These are phyloP conservation scores for Inga leiocalycina DNA, from an alignment of 306 rosid genomes.

Conservation along the genomic window DNA sequence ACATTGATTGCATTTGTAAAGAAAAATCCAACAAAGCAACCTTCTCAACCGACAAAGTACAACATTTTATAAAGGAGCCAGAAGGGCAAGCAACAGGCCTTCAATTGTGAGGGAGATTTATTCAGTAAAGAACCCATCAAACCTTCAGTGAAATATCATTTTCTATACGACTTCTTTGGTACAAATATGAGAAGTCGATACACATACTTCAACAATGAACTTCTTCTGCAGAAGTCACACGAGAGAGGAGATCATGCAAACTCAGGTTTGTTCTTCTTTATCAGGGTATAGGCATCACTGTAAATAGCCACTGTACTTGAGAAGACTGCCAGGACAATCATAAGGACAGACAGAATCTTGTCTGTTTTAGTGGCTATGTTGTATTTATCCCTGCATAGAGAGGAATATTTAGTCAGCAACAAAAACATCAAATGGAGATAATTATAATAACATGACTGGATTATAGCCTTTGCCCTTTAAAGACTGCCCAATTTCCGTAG, in stretches of 20 bases:
- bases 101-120: not conserved
- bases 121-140: not conserved
- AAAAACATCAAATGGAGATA: constrained; percentile 14
- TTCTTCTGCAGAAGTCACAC: constrained; percentile 7
- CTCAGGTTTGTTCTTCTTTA: constrained; percentile 45
- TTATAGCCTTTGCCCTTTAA: not conserved
- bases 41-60: not conserved
- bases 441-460: not conserved
- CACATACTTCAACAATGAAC: not conserved
- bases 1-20: not conserved
- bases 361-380: constrained; percentile 74
- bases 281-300: constrained; percentile 70
- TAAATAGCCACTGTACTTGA: constrained; percentile 77
- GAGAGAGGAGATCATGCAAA: constrained; percentile 34
- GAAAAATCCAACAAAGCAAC: not conserved
- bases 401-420: constrained; percentile 1
- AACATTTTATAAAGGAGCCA: not conserved
- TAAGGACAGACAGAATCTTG: constrained; percentile 61
- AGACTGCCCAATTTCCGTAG: not conserved
- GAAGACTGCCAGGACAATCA: constrained; percentile 77
- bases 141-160: not conserved
- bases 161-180: not conserved
- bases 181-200: not conserved
- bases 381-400: constrained; percentile 62
- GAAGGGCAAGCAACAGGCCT: not conserved